phyloP scores from a whole-genome alignment of 2,329 filamentous ascomycete species.

The Talaromyces funiculosus region DNA sequence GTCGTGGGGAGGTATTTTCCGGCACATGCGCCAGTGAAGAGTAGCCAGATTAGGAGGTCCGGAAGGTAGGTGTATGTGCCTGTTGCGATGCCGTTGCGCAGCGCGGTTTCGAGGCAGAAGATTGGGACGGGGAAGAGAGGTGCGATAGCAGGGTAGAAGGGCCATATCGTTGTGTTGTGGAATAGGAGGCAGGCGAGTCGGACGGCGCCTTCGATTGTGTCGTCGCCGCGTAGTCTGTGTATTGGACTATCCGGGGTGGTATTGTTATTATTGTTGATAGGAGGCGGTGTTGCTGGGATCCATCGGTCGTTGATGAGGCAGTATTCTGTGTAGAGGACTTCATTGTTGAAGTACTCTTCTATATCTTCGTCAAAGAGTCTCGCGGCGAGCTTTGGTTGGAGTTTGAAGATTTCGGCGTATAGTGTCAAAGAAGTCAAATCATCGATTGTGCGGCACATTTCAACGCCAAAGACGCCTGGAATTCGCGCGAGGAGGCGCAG shows the following conservation, averaged over 20 bases:
- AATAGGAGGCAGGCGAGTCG: conserved; percentile 35
- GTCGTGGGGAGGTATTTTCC: conserved; percentile 8
- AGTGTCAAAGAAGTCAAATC: conserved; percentile 31
- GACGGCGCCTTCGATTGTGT: conserved; percentile 33
- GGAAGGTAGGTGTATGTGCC: conserved; percentile 29
- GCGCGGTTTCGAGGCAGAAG: conserved; percentile 26
- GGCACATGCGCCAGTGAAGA: conserved; percentile 33
- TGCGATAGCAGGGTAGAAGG: conserved; percentile 32
- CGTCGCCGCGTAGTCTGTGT: conserved; percentile 25
- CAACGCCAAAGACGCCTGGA: conserved; percentile 30
- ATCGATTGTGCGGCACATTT: conserved; percentile 29
- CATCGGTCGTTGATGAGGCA: conserved; percentile 34
- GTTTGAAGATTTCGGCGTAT: conserved; percentile 35
- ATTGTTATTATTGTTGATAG: background rate
- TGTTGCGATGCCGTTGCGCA: conserved; percentile 28
- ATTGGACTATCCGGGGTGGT: conserved; percentile 12
- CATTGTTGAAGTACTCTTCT: conserved; percentile 37
- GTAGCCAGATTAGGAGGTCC: conserved; percentile 33
- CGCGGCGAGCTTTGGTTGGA: conserved; percentile 20
- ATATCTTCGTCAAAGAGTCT: conserved; percentile 28
- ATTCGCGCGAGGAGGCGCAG: conserved; percentile 28
- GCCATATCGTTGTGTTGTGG: conserved; percentile 37
- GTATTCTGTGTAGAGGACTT: conserved; percentile 36
- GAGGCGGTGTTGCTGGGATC: conserved; percentile 16
- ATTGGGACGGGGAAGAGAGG: conserved; percentile 33